Conservation (phyloP, 768 basidiomycete genomes). For the Phylloporus sp. region DNA sequence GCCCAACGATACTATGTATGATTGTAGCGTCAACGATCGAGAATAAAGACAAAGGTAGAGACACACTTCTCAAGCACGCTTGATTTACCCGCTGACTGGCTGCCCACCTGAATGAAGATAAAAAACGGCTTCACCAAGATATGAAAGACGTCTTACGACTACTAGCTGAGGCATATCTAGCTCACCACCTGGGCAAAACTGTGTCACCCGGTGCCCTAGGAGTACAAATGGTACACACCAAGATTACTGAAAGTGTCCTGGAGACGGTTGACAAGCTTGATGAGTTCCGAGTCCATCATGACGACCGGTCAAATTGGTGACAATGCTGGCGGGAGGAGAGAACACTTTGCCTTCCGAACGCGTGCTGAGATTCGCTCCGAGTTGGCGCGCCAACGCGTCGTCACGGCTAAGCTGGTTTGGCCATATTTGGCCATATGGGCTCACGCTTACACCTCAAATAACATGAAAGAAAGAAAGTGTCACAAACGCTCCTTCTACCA, state of each 20-base stretch:
- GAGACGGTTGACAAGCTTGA: constrained; percentile 90
- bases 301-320: neutral
- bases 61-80: constrained; percentile 92
- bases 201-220: constrained; percentile 7
- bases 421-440: constrained; percentile 15
- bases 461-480: constrained; percentile 8
- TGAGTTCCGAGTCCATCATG: constrained; percentile 89
- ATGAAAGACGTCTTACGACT: constrained; percentile 53
- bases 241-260: constrained; percentile 90
- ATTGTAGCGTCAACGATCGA: neutral
- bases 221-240: constrained; percentile 43
- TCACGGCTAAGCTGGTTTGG: constrained; percentile 29
- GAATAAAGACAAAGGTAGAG: constrained; percentile 1
- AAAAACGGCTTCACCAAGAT: neutral
- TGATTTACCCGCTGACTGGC: constrained; percentile 95
- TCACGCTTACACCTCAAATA: neutral
- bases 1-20: constrained; percentile 77
- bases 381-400: constrained; percentile 27
- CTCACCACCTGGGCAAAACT: constrained; percentile 60
- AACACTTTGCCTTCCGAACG: constrained; percentile 9
- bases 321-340: constrained; percentile 1
- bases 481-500: constrained; percentile 17
- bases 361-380: constrained; percentile 11
- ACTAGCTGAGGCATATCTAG: constrained; percentile 90
- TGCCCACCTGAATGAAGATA: constrained; percentile 65